These are phyloP conservation scores for Umbelopsis isabellina DNA, from an alignment of 192 early-diverging fungal genomes.

Conservation along the genomic window DNA sequence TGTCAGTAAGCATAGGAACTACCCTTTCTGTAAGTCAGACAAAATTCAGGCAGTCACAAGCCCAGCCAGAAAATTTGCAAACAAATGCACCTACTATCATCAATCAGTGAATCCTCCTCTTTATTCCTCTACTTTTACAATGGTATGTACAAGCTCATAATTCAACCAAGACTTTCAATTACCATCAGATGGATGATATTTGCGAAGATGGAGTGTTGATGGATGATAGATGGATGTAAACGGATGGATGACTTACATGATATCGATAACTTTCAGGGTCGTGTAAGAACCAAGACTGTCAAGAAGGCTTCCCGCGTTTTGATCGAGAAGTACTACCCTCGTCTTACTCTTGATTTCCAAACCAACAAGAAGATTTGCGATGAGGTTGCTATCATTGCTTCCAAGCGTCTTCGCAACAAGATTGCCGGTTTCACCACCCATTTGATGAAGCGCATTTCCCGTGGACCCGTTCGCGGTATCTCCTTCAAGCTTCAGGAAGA, in stretches of 20 bases:
- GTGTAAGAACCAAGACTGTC: constrained; percentile 99
- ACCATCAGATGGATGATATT: constrained; percentile 35
- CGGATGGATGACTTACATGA: constrained; percentile 4
- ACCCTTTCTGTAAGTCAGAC: background rate
- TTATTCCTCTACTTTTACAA: constrained; percentile 19
- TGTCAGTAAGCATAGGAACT: background rate
- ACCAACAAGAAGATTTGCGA: constrained; percentile 99
- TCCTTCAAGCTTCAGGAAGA: constrained; percentile 99
- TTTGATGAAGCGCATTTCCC: constrained; percentile 99
- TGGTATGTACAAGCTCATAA: constrained; percentile 9
- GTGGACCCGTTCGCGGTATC: constrained; percentile 98
- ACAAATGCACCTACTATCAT: no score
- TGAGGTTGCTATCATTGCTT: constrained; percentile 97
- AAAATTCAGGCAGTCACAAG: constrained; percentile 30
- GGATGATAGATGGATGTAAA: background rate
- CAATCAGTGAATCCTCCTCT: background rate
- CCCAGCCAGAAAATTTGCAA: constrained; percentile 21
- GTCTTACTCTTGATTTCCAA: constrained; percentile 99
- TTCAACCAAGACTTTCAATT: no score
- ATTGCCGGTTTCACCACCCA: constrained; percentile 99
- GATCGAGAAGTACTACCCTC: constrained; percentile 99
- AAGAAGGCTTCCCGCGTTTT: constrained; percentile 99
- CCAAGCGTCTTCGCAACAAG: constrained; percentile 99
- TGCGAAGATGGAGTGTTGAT: constrained; percentile 23
- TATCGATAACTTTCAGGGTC: constrained; percentile 63